Evolutionary conservation across 768 basidiomycete species (phyloP).

Genomic region (Porpolomopsis calyptriformis): DNA sequence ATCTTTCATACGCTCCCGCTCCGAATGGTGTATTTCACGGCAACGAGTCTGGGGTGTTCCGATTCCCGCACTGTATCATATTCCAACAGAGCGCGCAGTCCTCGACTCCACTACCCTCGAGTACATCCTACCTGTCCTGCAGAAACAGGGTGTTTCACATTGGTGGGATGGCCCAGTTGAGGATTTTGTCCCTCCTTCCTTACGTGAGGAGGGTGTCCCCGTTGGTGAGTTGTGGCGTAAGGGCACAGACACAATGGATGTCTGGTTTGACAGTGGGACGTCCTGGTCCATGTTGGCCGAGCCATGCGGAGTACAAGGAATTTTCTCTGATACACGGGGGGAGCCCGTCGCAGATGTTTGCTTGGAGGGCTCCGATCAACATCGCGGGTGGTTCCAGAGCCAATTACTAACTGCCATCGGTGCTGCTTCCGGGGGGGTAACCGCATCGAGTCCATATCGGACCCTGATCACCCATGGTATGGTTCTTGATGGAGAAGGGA

Average conservation of each 20-base stretch:
- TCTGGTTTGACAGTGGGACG: slow-evolving; percentile 97
- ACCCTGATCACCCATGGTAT: slow-evolving; percentile 92
- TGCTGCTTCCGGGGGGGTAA: slow-evolving; percentile 24
- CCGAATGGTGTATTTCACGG: slow-evolving; percentile 98
- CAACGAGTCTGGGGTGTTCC: slow-evolving; percentile 98
- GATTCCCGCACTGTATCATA: slow-evolving; percentile 77
- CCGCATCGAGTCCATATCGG: slow-evolving; percentile 48
- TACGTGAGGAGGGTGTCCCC: slow-evolving; percentile 34
- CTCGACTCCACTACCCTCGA: slow-evolving; percentile 55
- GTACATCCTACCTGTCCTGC: slow-evolving; percentile 69
- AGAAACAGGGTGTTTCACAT: slow-evolving; percentile 60
- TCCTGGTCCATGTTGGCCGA: slow-evolving; percentile 75
- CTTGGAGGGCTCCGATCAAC: slow-evolving; percentile 93
- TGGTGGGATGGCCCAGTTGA: slow-evolving; percentile 89
- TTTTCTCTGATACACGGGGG: slow-evolving; percentile 13
- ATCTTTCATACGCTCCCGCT: slow-evolving; percentile 74
- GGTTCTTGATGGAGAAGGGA: slow-evolving; percentile 81
- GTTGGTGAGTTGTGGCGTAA: slow-evolving; percentile 51
- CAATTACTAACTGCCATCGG: slow-evolving; percentile 77
- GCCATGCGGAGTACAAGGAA: slow-evolving; percentile 19
- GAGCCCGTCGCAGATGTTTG: slow-evolving; percentile 68
- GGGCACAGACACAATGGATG: slow-evolving; percentile 94
- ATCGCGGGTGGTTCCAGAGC: slow-evolving; percentile 98
- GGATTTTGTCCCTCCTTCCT: slow-evolving; percentile 65
- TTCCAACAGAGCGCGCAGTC: slow-evolving; percentile 48